Conservation (phyloP, 768 basidiomycete species). For the Pluteus cervinus region DNA sequence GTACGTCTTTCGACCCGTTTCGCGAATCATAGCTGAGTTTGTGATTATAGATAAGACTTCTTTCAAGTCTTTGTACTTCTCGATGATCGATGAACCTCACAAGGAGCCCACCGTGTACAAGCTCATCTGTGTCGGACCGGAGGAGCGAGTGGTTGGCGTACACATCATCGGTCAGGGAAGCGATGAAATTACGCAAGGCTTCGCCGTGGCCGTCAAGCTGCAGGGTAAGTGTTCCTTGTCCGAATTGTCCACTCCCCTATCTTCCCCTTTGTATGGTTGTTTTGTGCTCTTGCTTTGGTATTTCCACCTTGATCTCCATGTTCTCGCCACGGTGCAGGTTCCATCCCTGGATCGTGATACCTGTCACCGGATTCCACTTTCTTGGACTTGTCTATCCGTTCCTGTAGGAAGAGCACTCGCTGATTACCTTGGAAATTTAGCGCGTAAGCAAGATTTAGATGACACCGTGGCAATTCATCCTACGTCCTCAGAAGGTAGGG, state of each 20-base stretch:
- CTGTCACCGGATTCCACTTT: too few relatives aligned
- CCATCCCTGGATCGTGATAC: too few relatives aligned
- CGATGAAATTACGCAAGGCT: slow-evolving; percentile 95
- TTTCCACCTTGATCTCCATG: too few relatives aligned
- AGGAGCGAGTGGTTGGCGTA: slow-evolving; percentile 94
- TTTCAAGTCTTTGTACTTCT: slow-evolving; percentile 86
- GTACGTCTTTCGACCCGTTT: slow-evolving; percentile 39
- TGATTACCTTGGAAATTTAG: slow-evolving; percentile 31
- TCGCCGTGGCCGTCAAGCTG: slow-evolving; percentile 98
- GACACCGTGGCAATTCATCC: slow-evolving; percentile 92
- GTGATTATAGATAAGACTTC: slow-evolving; percentile 58
- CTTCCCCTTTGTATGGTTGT: slow-evolving; percentile 9
- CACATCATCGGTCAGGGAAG: slow-evolving; percentile 90
- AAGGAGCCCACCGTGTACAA: slow-evolving; percentile 97
- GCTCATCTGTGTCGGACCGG: slow-evolving; percentile 77
- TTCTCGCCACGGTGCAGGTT: too few relatives aligned
- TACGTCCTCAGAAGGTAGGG: slow-evolving; percentile 73
- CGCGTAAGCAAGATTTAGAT: slow-evolving; percentile 77
- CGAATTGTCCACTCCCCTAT: slow-evolving; percentile 1
- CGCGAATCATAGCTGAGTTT: neutral
- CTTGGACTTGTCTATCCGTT: too few relatives aligned
- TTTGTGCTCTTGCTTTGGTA: slow-evolving; percentile 2
- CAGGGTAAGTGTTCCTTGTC: slow-evolving; percentile 37
- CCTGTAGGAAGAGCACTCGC: too few relatives aligned
- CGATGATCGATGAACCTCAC: slow-evolving; percentile 83